phyloP scores from a whole-genome alignment of 176 grass and related monocot genomes.

The Secale cereale region DNA sequence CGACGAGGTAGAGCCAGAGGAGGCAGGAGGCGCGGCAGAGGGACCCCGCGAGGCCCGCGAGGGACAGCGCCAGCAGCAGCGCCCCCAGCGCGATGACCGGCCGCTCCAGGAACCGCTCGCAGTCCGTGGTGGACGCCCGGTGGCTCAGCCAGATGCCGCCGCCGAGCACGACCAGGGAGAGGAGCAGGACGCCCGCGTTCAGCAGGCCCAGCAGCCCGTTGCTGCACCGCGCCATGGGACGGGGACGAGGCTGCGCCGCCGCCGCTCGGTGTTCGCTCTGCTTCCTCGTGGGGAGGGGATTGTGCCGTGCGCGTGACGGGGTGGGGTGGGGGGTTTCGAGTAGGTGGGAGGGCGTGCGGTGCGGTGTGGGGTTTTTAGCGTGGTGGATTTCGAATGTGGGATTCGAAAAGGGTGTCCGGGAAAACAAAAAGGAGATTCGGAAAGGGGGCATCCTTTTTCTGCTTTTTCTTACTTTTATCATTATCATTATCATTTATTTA shows the following conservation, averaged over 20 bases:
- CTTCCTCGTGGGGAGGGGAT: not conserved
- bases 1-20: slow-evolving; percentile 89
- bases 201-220: slow-evolving; percentile 70
- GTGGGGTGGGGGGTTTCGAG: not conserved
- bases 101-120: slow-evolving; percentile 73
- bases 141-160: slow-evolving; percentile 70
- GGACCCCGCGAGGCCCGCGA: slow-evolving; percentile 58
- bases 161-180: slow-evolving; percentile 54
- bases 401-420: not conserved
- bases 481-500: too few species aligned
- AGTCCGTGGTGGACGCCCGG: slow-evolving; percentile 71
- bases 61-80: slow-evolving; percentile 60
- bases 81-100: slow-evolving; percentile 57
- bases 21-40: slow-evolving; percentile 75
- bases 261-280: not conserved
- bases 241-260: too few species aligned
- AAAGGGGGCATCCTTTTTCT: not conserved
- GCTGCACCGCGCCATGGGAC: slow-evolving; percentile 72
- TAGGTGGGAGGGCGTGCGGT: not conserved
- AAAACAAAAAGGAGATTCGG: not conserved
- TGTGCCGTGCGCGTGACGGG: not conserved
- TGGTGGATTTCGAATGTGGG: slow-evolving; percentile 21
- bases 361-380: not conserved
- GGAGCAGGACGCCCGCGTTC: slow-evolving; percentile 53
- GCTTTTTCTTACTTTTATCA: too few species aligned